Base-by-base conservation (phyloP, 176 grass and related monocot genomes). In the Areca catechu region DNA sequence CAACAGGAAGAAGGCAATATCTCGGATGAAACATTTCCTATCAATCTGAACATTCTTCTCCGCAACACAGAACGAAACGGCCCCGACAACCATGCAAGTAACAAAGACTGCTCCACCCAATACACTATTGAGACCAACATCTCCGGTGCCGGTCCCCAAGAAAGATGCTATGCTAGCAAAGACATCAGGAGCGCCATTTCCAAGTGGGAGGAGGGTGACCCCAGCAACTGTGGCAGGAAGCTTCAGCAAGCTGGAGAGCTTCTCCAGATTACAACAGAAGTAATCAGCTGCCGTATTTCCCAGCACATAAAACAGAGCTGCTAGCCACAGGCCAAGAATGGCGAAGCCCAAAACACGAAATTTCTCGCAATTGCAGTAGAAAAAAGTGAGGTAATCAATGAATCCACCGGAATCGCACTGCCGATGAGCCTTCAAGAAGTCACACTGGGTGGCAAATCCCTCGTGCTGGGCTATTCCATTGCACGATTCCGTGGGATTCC, bases 11-110 rank as follows among this genome's bases (percentile, higher is more conserved):
- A 98, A 98, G 6, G 75, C 72, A 70, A 98, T 72, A 79, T 98
- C 93, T 68, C 87, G 84, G 15, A 92, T 68, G 51, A 98, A 98
- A 66, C 93, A 98, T 58, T 62, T 92, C 63, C 68, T 66, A 55
- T 98, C 93, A 67, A 98, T 92, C 54, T 92, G 87, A 74, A 98
- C 78, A 70, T 98, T 89, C 82, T 92, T 98, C 62, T 92, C 87
- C 0, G 87, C 80, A 1, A 98, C 75, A 2, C 78, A 79, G 43
- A 98, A 30, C 0, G 93, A 88, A 27, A 98, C 86, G 0, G 73
- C 76, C 30, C 93, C 93, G 19, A 88, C 93, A 28, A 98, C 93
- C 16, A 98, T 77, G 49, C 93, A 98, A 6, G 87, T 98, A 54
- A 98, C 93, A 65, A 98, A 98, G 15, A 98, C 84, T 9, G 93